Base-by-base conservation (phyloP, 495 filamentous ascomycete species). In the Talaromyces liani region DNA sequence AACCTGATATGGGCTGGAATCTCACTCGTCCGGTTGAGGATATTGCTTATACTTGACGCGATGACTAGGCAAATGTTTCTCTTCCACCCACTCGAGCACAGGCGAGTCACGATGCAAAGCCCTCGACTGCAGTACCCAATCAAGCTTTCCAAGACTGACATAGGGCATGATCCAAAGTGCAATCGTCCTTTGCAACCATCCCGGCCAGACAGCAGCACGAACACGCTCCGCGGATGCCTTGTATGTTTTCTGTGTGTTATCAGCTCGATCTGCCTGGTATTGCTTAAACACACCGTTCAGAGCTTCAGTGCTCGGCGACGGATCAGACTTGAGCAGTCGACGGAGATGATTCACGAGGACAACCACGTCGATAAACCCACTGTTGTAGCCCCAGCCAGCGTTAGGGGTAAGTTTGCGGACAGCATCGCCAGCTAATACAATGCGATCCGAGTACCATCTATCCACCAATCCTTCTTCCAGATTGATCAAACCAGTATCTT, bases 371-470 rank as follows among this genome's bases (percentile, higher is more conserved):
- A 74, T 70, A 16, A 77, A 71, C 1, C 73, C 73, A 34, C 64
- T 64, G 39, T 75, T 75, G 18, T 66, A 72, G 9, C 73, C 74
- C 60, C 67, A 68, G 3, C 73, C 74, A 1, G 54, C 45, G 20
- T 68, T 65, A 20, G 69, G 67, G 60, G 61, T 72, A 18, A 65
- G 66, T 62, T 82, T 80, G 62, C 78, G 77, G 18, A 72, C 72
- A 0, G 74, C 71, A 61, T 79, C 77, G 24, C 77, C 76, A 6
- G 70, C 66, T 54, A 75, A 70, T 1, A 73, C 74, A 16, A 74
- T 68, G 20, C 75, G 68, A 8, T 63, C 66, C 53, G 68, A 72
- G 45, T 57, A 58, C 76, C 75, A 77, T 31, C 68, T 58, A 25
- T 75, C 67, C 49, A 74, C 63, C 22, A 73, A 55, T 2, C 72